These are phyloP conservation scores for Cucumis melo DNA, from an alignment of 306 rosid genomes.

Conservation along the genomic window DNA sequence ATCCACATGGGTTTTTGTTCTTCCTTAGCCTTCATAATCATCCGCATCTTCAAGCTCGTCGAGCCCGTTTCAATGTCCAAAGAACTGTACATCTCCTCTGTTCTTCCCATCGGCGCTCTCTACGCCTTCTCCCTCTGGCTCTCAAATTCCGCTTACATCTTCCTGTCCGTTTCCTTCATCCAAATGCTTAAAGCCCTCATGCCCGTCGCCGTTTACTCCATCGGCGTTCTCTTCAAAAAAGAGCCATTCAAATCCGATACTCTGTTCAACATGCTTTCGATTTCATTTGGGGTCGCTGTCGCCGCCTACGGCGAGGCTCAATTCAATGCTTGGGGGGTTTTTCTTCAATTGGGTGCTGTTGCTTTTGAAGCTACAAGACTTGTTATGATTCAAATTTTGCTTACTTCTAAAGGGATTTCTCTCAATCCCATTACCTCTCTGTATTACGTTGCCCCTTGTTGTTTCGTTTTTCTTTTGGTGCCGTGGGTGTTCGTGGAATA, in stretches of 20 bases:
- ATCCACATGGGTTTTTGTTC: constrained; percentile 68
- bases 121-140: constrained; percentile 66
- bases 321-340: constrained; percentile 45
- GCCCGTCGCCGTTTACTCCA: constrained; percentile 72
- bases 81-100: constrained; percentile 41
- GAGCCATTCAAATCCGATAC: constrained; percentile 36
- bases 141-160: constrained; percentile 66
- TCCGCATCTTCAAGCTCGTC: constrained; percentile 37
- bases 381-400: constrained; percentile 59
- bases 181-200: constrained; percentile 71
- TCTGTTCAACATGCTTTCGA: constrained; percentile 54
- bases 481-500: constrained; percentile 57
- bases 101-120: constrained; percentile 38
- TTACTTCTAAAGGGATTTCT: constrained; percentile 53
- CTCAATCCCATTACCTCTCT: constrained; percentile 51
- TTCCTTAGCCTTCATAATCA: constrained; percentile 33
- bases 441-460: constrained; percentile 61
- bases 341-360: constrained; percentile 53
- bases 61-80: constrained; percentile 50
- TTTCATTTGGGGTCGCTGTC: constrained; percentile 55
- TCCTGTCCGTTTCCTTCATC: constrained; percentile 50
- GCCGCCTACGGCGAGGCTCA: constrained; percentile 69
- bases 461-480: constrained; percentile 30
- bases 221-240: constrained; percentile 32
- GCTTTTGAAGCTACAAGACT: constrained; percentile 60